phyloP scores from a whole-genome alignment of 2,329 filamentous ascomycete species.

The Lasiodiplodia theobromae region DNA sequence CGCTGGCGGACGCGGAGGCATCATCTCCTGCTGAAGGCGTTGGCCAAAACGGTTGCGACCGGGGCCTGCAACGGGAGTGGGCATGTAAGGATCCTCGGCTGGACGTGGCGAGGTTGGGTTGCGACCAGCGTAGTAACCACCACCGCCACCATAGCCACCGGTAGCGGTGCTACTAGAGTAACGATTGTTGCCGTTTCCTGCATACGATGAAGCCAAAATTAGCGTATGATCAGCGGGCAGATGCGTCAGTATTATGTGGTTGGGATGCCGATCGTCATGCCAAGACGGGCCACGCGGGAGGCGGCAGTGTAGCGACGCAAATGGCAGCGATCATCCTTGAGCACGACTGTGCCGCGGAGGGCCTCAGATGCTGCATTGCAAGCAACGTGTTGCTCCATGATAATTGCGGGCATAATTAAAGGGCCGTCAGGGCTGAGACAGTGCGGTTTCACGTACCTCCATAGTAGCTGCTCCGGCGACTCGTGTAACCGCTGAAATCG shows the following conservation, averaged over 20 bases:
- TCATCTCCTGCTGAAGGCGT: conserved; percentile 52
- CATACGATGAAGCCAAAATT: conserved; percentile 18
- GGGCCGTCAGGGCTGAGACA: conserved; percentile 22
- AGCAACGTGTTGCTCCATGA: neutral
- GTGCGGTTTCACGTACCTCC: conserved; percentile 36
- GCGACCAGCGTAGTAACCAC: conserved; percentile 47
- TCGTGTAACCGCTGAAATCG: conserved; percentile 44
- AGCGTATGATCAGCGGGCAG: conserved; percentile 19
- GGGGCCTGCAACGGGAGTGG: conserved; percentile 42
- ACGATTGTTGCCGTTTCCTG: conserved; percentile 25
- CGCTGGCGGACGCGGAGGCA: conserved; percentile 41
- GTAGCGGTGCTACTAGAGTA: conserved; percentile 31
- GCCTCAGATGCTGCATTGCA: conserved; percentile 6
- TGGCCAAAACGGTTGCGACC: conserved; percentile 47
- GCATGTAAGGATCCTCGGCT: conserved; percentile 38
- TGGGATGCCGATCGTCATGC: conserved; percentile 17
- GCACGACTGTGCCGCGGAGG: neutral
- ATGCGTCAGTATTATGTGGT: conserved; percentile 10
- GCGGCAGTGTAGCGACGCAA: conserved; percentile 5
- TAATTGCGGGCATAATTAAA: neutral
- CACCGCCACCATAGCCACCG: conserved; percentile 41
- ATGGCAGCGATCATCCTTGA: conserved; percentile 24
- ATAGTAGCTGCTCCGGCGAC: conserved; percentile 54
- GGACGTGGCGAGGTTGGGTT: conserved; percentile 33
- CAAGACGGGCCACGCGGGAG: conserved; percentile 27